Base-by-base conservation (phyloP, 1,284 basidiomycete genomes). In the Malassezia brasiliensis region DNA sequence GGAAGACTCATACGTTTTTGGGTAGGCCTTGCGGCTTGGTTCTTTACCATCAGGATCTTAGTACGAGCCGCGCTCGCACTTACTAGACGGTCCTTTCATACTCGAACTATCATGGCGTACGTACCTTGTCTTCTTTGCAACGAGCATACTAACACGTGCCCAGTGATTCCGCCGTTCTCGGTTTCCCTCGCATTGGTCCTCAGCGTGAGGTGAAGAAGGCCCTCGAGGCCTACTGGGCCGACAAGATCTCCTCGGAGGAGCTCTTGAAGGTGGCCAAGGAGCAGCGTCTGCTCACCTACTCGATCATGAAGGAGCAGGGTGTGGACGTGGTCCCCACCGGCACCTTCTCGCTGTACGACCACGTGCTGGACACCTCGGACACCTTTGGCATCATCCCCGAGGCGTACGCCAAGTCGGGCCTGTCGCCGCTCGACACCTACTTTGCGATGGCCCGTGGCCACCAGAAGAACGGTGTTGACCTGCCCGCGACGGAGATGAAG, bases 141-240 rank as follows among this genome's bases (percentile, higher is more conserved):
- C n/a, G 31, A 20, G 20, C 20, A 36, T 30, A 11, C 53, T 50
- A 50, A 55, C 47, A 42, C 20, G 6, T 8, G 2, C 14, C 17
- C 50, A 65, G 61, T 59, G 62, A 62, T 52, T 71, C 67, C 57
- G 59, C 69, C 51, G 71, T 72, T 60, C 85, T 96, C 75, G 94
- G 94, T 75, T 96, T 91, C 81, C 93, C 93, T 75, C 88, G 93
- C 75, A 94, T 98, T 78, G 88, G 88, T 79, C 85, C 86, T 59
- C 86, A 90, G 80, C 88, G 91, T 81, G 90, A 96, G 80, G 84
- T 94, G 69, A 99, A 99, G 81, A 98, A 98, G 81, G 90, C 91
- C 30, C 66, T 72, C 45, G 73, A 74, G 67, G 55, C 74, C 46
- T 98, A 96, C 83, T 99, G 94, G 94, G 88, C 82, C 48, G 88